phyloP scores from a whole-genome alignment of 2,329 filamentous ascomycete genomes.

The Trichoderma hamatum region DNA sequence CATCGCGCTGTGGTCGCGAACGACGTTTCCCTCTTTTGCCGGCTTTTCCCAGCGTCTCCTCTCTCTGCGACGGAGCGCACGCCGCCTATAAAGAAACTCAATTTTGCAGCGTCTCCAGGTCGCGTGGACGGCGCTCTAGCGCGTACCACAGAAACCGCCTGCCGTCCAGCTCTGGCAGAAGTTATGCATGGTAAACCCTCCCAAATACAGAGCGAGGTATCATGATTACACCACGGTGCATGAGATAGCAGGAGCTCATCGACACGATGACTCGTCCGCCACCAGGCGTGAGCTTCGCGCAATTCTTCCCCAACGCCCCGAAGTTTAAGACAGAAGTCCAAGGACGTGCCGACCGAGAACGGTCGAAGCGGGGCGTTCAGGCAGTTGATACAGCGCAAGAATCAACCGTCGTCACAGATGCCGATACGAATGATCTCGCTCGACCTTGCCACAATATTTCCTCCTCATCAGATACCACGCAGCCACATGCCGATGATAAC shows the following conservation, averaged over 20 bases:
- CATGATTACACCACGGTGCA: slow-evolving; percentile 59
- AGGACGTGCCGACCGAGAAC: slow-evolving; percentile 42
- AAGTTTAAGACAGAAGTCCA: slow-evolving; percentile 57
- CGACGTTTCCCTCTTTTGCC: not conserved
- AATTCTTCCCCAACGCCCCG: slow-evolving; percentile 82
- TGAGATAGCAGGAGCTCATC: slow-evolving; percentile 55
- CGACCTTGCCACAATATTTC: slow-evolving; percentile 31
- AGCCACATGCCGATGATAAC: slow-evolving; percentile 53
- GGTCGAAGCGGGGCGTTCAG: slow-evolving; percentile 34
- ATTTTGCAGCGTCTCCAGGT: slow-evolving; percentile 33
- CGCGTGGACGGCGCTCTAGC: slow-evolving; percentile 46
- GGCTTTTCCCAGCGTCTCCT: slow-evolving; percentile 10
- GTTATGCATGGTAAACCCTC: slow-evolving; percentile 31
- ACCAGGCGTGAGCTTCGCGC: slow-evolving; percentile 75
- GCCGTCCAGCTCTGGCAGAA: slow-evolving; percentile 26
- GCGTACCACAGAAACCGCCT: slow-evolving; percentile 30
- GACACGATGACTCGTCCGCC: slow-evolving; percentile 78
- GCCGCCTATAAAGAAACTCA: slow-evolving; percentile 27
- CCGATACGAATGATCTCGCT: slow-evolving; percentile 34
- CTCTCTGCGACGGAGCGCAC: slow-evolving; percentile 21
- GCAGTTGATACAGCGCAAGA: slow-evolving; percentile 33
- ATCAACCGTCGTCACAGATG: slow-evolving; percentile 32
- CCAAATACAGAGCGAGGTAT: slow-evolving; percentile 48
- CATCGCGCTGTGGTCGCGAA: slow-evolving; percentile 29
- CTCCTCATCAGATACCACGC: slow-evolving; percentile 35